Conservation (phyloP, 192 early-diverging fungal genomes). For the Coemansia sp. region DNA sequence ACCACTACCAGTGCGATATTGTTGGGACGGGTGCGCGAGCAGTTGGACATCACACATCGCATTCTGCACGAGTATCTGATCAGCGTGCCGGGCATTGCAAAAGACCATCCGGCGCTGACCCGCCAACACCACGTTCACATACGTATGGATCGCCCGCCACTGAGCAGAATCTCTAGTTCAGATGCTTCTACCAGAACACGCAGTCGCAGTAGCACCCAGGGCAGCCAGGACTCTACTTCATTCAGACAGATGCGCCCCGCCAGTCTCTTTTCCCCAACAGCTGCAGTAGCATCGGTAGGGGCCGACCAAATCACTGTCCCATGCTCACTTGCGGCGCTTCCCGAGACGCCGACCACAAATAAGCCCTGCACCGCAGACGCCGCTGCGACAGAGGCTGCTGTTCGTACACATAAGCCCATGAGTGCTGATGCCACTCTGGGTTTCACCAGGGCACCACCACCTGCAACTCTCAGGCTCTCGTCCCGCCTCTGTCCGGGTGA, state of each 20-base stretch:
- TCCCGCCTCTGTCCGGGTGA: too few species aligned
- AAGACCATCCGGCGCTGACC: constrained; percentile 18
- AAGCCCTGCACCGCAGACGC: background rate
- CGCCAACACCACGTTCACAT: background rate
- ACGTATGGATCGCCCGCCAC: background rate
- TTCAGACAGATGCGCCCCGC: constrained; percentile 22
- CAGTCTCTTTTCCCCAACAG: constrained; percentile 10
- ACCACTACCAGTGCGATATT: constrained; percentile 3
- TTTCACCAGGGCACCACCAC: too few species aligned
- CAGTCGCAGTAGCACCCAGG: constrained; percentile 35
- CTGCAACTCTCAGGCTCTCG: too few species aligned
- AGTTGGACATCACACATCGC: constrained; percentile 32
- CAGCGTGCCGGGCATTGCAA: constrained; percentile 20
- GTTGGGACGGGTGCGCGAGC: constrained; percentile 26
- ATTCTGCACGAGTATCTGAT: constrained; percentile 30
- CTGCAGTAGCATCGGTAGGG: background rate
- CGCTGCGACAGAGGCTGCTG: background rate
- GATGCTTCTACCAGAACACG: constrained; percentile 1
- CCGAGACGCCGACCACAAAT: background rate
- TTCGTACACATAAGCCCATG: background rate
- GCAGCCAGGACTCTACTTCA: constrained; percentile 28
- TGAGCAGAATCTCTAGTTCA: too few species aligned
- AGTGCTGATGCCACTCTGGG: too few species aligned
- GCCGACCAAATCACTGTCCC: background rate
- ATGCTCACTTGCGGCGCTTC: background rate